Conservation (phyloP, 1,284 basidiomycete genomes). For the Naganishia sp. region DNA sequence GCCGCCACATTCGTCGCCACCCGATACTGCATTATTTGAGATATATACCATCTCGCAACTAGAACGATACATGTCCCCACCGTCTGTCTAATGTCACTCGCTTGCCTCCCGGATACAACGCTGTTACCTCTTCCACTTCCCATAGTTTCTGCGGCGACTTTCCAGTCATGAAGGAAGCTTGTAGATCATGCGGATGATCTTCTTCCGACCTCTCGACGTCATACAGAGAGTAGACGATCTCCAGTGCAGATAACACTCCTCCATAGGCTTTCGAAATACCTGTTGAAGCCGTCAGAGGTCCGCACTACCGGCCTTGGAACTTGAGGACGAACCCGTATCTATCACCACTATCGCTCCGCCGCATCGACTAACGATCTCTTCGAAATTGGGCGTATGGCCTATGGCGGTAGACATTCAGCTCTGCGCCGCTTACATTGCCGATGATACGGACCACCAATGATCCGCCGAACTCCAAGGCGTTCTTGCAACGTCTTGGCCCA, state of each 20-base stretch:
- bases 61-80: conserved; percentile 14
- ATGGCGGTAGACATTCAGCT: neutral
- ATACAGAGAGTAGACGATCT: conserved; percentile 74
- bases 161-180: too few species aligned
- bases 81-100: conserved; percentile 24
- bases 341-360: conserved; percentile 86
- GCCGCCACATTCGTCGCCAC: neutral
- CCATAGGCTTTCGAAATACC: conserved; percentile 92
- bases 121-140: conserved; percentile 33
- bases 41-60: neutral
- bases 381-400: conserved; percentile 88
- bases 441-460: conserved; percentile 65
- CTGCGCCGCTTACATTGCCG: conserved; percentile 39
- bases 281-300: conserved; percentile 38
- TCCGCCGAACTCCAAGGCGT: conserved; percentile 73
- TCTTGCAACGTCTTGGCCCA: conserved; percentile 69
- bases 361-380: conserved; percentile 78
- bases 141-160: conserved; percentile 4
- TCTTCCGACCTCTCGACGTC: conserved; percentile 31
- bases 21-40: neutral
- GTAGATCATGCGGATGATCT: too few species aligned
- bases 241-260: conserved; percentile 81
- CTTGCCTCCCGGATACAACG: conserved; percentile 24
- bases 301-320: too few species aligned
- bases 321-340: conserved; percentile 58